phyloP scores from a whole-genome alignment of 2,329 filamentous ascomycete species.

The Capronia americana region DNA sequence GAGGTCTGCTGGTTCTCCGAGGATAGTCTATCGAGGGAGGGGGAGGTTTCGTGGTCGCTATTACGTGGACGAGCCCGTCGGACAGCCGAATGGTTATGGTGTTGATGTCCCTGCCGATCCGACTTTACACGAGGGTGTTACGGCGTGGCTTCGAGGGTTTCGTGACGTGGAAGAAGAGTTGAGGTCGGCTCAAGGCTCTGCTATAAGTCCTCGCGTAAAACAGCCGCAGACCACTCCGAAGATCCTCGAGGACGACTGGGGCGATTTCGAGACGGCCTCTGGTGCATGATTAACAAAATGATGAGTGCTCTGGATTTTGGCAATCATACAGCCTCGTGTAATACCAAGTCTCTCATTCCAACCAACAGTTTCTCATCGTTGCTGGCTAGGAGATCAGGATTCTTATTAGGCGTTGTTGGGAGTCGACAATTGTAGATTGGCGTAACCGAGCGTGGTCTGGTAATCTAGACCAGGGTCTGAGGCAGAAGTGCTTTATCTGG shows the following conservation, averaged over 20 bases:
- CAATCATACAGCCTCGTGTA: conserved; percentile 19
- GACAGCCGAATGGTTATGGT: conserved; percentile 1
- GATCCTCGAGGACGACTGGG: conserved; percentile 37
- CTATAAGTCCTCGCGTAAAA: conserved; percentile 1
- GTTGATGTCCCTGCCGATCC: conserved; percentile 26
- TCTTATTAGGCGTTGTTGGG: not conserved
- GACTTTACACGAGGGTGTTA: conserved; percentile 47
- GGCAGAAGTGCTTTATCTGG: not conserved
- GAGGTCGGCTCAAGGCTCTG: conserved; percentile 13
- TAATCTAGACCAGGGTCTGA: not conserved
- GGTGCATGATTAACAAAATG: conserved; percentile 22
- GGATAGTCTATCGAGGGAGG: conserved; percentile 35
- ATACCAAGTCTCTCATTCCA: not conserved
- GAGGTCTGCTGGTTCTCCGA: conserved; percentile 19
- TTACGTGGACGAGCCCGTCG: conserved; percentile 34
- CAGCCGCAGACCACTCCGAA: not conserved
- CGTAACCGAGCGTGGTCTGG: not conserved
- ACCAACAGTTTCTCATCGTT: not conserved
- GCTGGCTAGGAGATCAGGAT: not conserved
- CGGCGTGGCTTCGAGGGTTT: conserved; percentile 53
- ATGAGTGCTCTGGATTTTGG: not conserved
- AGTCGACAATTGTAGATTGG: not conserved
- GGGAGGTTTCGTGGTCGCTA: conserved; percentile 41
- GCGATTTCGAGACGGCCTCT: conserved; percentile 38
- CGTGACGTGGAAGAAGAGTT: conserved; percentile 51